phyloP scores from a whole-genome alignment of 768 basidiomycete species.

The Holtermannia corniformis region DNA sequence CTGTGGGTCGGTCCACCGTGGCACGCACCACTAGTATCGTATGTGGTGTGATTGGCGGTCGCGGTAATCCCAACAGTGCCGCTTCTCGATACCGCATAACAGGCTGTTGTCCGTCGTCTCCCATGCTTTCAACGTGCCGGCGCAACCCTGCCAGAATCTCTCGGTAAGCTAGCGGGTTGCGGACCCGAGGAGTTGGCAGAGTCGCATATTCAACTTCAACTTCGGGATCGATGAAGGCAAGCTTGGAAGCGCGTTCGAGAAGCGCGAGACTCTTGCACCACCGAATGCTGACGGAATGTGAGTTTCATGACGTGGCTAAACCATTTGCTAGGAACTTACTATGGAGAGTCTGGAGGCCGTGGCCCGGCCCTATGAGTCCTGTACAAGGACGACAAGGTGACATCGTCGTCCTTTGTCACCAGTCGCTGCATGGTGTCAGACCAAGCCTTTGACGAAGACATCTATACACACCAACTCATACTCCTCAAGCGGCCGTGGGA shows the following conservation, averaged over 20 bases:
- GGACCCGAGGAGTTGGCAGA: conserved; percentile 16
- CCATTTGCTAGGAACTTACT: conserved; percentile 11
- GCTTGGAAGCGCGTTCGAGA: conserved; percentile 28
- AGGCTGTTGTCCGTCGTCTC: conserved; percentile 25
- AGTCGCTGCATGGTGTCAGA: conserved; percentile 9
- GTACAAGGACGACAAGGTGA: conserved; percentile 24
- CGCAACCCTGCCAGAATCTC: conserved; percentile 22
- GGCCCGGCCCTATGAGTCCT: conserved; percentile 4
- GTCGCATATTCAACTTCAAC: conserved; percentile 1
- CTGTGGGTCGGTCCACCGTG: background rate
- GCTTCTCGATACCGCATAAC: conserved; percentile 15
- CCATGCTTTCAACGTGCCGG: conserved; percentile 14
- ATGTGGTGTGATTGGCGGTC: conserved; percentile 14
- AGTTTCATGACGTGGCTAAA: background rate
- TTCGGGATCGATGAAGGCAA: conserved; percentile 12
- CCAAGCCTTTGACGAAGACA: background rate
- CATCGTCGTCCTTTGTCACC: conserved; percentile 22
- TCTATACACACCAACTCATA: conserved; percentile 22
- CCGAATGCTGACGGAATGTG: conserved; percentile 10
- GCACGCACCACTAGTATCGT: conserved; percentile 21
- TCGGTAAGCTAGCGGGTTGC: conserved; percentile 17
- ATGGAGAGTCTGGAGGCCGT: conserved; percentile 16
- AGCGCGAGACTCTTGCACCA: conserved; percentile 23
- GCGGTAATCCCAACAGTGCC: conserved; percentile 9
- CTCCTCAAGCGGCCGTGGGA: conserved; percentile 20